Conservation (phyloP, 257 asterid species). For the Coffea canephora region DNA sequence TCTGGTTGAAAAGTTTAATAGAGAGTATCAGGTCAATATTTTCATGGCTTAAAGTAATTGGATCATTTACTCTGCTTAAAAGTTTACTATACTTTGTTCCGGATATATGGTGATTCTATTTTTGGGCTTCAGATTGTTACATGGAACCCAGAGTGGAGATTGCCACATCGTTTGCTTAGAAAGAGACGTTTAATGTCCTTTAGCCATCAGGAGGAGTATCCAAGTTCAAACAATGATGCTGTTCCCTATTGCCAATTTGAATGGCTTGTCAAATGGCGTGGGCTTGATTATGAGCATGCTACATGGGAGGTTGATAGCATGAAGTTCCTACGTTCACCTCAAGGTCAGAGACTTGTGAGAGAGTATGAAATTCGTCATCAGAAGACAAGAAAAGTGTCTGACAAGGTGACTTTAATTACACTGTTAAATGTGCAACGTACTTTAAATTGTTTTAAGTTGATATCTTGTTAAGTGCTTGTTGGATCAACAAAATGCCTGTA, state of each 20-base stretch:
- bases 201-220: slow-evolving; percentile 28
- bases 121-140: slow-evolving; percentile 37
- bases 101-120: slow-evolving; percentile 10
- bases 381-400: slow-evolving; percentile 36
- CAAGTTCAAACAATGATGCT: slow-evolving; percentile 29
- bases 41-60: background rate
- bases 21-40: slow-evolving; percentile 43
- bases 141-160: slow-evolving; percentile 64
- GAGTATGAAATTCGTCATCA: slow-evolving; percentile 47
- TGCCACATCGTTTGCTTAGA: slow-evolving; percentile 59
- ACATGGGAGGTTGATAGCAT: slow-evolving; percentile 72
- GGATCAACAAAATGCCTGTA: background rate
- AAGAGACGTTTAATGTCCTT: slow-evolving; percentile 40
- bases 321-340: slow-evolving; percentile 41
- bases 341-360: slow-evolving; percentile 43
- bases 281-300: slow-evolving; percentile 58
- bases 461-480: background rate
- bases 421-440: background rate
- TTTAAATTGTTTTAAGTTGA: background rate
- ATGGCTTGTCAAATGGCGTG: slow-evolving; percentile 80
- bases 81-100: background rate
- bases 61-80: background rate
- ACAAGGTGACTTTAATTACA: slow-evolving; percentile 41
- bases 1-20: slow-evolving; percentile 41
- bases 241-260: slow-evolving; percentile 45